phyloP scores from a whole-genome alignment of 495 filamentous ascomycete genomes.

The Penicillium alfredii region DNA sequence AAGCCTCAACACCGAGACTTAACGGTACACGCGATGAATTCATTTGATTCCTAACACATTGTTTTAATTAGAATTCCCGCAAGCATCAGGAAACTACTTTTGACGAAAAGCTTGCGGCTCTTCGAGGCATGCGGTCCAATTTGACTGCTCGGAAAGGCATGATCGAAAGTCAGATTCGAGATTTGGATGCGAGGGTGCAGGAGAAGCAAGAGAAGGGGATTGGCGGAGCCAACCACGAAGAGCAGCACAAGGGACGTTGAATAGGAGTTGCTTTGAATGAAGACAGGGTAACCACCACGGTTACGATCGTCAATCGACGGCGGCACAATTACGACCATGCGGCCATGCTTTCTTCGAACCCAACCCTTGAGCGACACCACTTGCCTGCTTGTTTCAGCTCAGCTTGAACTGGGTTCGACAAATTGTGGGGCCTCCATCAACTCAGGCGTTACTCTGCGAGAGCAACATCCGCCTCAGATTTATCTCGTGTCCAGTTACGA shows the following conservation, averaged over 20 bases:
- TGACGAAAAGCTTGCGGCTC: slow-evolving; percentile 46
- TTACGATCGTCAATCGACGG: neutral
- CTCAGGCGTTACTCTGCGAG: no score
- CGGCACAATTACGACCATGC: neutral
- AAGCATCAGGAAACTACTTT: slow-evolving; percentile 44
- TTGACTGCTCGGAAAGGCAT: slow-evolving; percentile 45
- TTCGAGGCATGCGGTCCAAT: slow-evolving; percentile 43
- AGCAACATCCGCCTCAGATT: no score
- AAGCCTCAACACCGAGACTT: no score
- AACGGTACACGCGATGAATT: no score
- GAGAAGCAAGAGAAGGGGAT: slow-evolving; percentile 31
- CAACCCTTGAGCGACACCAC: no score
- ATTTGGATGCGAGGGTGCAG: slow-evolving; percentile 42
- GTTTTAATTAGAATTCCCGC: slow-evolving; percentile 26
- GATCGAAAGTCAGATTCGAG: slow-evolving; percentile 52
- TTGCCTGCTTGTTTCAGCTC: no score
- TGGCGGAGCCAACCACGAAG: slow-evolving; percentile 15
- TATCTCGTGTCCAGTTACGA: no score
- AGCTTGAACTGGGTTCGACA: no score
- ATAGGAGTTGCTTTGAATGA: no score
- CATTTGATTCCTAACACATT: neutral
- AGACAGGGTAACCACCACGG: no score
- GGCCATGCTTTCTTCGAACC: no score
- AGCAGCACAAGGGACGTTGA: slow-evolving; percentile 16
- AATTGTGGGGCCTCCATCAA: no score